Conservation (phyloP, 768 basidiomycete species). For the Boletus coccyginus region DNA sequence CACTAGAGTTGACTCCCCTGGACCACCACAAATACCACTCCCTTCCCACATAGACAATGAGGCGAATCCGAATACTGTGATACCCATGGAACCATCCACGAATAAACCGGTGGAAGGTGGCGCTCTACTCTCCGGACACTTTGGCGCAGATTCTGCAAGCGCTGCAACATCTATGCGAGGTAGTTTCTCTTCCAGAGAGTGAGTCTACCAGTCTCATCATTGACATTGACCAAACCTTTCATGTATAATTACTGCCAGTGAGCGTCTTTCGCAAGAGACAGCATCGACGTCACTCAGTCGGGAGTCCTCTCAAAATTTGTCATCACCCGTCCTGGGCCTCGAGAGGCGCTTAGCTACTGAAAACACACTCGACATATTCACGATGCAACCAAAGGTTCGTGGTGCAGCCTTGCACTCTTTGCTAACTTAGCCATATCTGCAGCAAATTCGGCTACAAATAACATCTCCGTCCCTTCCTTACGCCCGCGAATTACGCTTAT, state of each 20-base stretch:
- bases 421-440: conserved; percentile 5
- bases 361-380: conserved; percentile 88
- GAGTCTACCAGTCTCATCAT: conserved; percentile 22
- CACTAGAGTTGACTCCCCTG: conserved; percentile 24
- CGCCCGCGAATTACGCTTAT: conserved; percentile 70
- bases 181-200: conserved; percentile 58
- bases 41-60: background rate
- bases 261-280: conserved; percentile 60
- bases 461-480: conserved; percentile 75
- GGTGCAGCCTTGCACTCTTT: background rate
- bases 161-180: conserved; percentile 51
- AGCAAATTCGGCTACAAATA: conserved; percentile 93
- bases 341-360: conserved; percentile 78
- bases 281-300: conserved; percentile 51
- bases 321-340: conserved; percentile 68
- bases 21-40: background rate
- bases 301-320: conserved; percentile 48
- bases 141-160: conserved; percentile 35
- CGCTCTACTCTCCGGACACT: conserved; percentile 21
- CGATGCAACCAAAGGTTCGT: conserved; percentile 86
- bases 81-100: background rate
- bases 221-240: conserved; percentile 4
- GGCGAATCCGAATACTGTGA: background rate
- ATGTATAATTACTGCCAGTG: conserved; percentile 35
- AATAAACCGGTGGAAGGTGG: conserved; percentile 1